Evolutionary conservation across 1,284 basidiomycete species (phyloP), one percentile per base, ranked within the genome.

Genomic region (Boletus putidus): DNA sequence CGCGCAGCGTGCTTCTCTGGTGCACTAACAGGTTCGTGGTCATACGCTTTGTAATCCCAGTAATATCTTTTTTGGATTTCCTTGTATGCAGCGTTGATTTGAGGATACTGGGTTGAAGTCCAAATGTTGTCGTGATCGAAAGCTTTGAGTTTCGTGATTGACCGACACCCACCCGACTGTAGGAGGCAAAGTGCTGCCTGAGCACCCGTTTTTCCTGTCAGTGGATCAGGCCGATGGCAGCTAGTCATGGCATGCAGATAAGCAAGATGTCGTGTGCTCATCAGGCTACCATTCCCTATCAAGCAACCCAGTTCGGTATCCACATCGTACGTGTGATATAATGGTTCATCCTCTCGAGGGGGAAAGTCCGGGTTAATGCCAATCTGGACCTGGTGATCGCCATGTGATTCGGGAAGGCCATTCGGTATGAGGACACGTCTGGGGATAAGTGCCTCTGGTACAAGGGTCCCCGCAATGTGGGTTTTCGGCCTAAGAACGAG

Each of bases 181-280:
- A n/a, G n/a, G n/a, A n/a, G n/a, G n/a, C n/a, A n/a, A n/a, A n/a
- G n/a, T n/a, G n/a, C n/a, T n/a, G n/a, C n/a, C n/a, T n/a, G n/a
- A n/a, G n/a, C n/a, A n/a, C n/a, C n/a, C n/a, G n/a, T n/a, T n/a
- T n/a, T n/a, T n/a, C n/a, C n/a, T n/a, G n/a, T n/a, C n/a, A n/a
- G n/a, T n/a, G n/a, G n/a, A n/a, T n/a, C 81, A 7, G 76, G 72
- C 6, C 77, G 69, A 37, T 70, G 70, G 2, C 7, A 8, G 49
- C 74, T 74, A 0, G 76, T 80, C 16, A 77, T 40, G 6, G 78
- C 76, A 44, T 82, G 80, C 14, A 82, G 68, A 46, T 76, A 75
- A 0, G 75, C 68, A 49, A 72, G 74, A 62, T 72, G 78, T 4
- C 75, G 65, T 27, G 67, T 69, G 61, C 70, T 73, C 7, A 58